phyloP scores from a whole-genome alignment of 1,284 basidiomycete genomes.

The Xerocomus cyaneibrunnescens region DNA sequence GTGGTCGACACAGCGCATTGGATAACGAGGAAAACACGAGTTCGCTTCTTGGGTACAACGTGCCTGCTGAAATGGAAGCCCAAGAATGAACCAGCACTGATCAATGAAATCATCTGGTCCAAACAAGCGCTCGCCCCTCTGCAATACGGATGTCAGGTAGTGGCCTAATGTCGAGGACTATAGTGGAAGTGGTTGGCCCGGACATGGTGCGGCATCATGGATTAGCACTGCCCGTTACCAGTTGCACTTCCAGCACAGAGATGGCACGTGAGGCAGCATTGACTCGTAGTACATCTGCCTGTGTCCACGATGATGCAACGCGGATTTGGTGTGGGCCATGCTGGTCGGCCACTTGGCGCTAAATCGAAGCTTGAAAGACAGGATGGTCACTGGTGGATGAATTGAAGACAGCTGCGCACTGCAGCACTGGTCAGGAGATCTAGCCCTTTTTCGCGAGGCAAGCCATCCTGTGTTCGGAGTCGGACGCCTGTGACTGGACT shows the following conservation, averaged over 20 bases:
- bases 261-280: too few relatives aligned
- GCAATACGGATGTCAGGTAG: slow-evolving; percentile 1
- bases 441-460: too few relatives aligned
- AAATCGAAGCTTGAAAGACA: too few relatives aligned
- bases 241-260: background rate
- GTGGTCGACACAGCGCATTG: background rate
- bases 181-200: background rate
- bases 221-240: background rate
- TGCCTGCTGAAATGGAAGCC: slow-evolving; percentile 3
- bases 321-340: too few relatives aligned
- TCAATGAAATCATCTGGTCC: background rate
- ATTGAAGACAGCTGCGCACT: too few relatives aligned
- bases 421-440: too few relatives aligned
- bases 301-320: background rate
- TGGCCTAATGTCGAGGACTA: background rate
- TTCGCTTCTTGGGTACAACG: slow-evolving; percentile 10
- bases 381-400: too few relatives aligned
- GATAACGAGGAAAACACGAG: slow-evolving; percentile 12
- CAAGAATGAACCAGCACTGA: background rate
- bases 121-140: background rate
- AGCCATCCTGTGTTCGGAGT: too few relatives aligned
- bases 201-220: background rate
- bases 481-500: too few relatives aligned
- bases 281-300: background rate
- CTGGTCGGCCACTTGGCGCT: too few relatives aligned